Evolutionary conservation across 805 yeast species (phyloP).

Genomic region (Starmera amethionina): DNA sequence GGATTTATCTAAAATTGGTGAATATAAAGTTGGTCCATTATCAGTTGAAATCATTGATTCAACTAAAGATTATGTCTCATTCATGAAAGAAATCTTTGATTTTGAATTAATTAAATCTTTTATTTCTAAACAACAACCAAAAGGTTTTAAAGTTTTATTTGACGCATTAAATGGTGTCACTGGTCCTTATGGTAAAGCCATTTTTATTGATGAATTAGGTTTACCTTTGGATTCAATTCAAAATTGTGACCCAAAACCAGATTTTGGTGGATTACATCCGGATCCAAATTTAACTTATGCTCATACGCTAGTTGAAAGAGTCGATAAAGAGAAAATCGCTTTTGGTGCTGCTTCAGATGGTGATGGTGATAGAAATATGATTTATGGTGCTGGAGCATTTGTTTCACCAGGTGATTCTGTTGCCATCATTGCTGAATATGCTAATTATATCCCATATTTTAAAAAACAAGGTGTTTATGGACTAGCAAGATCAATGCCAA

Average conservation of each 20-base stretch:
- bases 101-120: conserved; percentile 71
- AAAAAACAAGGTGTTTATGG: conserved; percentile 79
- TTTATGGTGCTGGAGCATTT: conserved; percentile 88
- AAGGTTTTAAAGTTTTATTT: conserved; percentile 65
- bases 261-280: conserved; percentile 96
- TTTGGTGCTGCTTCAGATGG: conserved; percentile 99
- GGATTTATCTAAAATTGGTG: conserved; percentile 54
- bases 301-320: conserved; percentile 71
- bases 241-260: conserved; percentile 72
- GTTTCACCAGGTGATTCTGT: conserved; percentile 98
- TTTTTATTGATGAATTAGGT: conserved; percentile 80
- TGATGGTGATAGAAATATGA: conserved; percentile 98
- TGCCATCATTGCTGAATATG: conserved; percentile 93
- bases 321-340: conserved; percentile 72
- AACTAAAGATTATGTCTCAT: conserved; percentile 63
- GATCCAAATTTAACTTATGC: conserved; percentile 98
- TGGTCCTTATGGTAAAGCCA: conserved; percentile 86
- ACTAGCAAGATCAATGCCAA: conserved; percentile 95
- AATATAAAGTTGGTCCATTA: conserved; percentile 42
- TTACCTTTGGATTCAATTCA: conserved; percentile 63
- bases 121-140: conserved; percentile 37
- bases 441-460: conserved; percentile 88
- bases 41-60: conserved; percentile 78
- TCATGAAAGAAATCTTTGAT: conserved; percentile 82
- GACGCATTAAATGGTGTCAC: conserved; percentile 94